Base-by-base conservation (phyloP, 306 rosid genomes). In the Glycyrrhiza uralensis region DNA sequence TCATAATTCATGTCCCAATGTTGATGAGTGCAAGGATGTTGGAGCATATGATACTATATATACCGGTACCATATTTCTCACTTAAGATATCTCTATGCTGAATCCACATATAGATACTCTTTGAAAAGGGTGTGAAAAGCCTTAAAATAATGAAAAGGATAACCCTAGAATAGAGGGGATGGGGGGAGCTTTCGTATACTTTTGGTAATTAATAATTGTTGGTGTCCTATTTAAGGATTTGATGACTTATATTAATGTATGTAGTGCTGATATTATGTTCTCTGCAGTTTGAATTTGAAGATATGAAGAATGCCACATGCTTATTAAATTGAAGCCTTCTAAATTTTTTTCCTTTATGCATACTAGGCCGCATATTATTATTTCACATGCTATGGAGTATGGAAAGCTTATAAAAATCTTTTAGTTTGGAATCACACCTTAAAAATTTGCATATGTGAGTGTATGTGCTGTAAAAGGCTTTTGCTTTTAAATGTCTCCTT, bases 21-120 rank as follows among this genome's bases (percentile, higher is more conserved):
- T 89, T 78, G 99, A 91, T 54, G 96, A 88, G 50, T 89, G 92
- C 90, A 91, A 87, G 89, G 96, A 89, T 75, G 87, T 85, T 76
- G 85, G 83, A 78, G 89, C 88, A 63, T 95, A 82, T 78, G 96
- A 92, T 76, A 76, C 49, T 50, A 66, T 87, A n/a, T n/a, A 78
- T 95, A 91, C 88, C 79, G 97, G 99, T 90, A 86, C 72, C 6
- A 51, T 59, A 41, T 63, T 39, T 42, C 47, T 49, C 24, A 29
- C 42, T 59, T 55, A 7, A 71, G 28, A 71, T 14, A 61, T 55
- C 35, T 57, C 5, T 36, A 18, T 51, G 52, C 62, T 68, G 17
- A 26, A 20, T 69, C 44, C 42, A 65, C 56, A 56, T 72, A 23
- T 79, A 68, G 32, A 46, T 49, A 29, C 60, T 66, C 39, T 30